Conservation (phyloP, 805 yeast species). For the Barnettozyma salicaria region DNA sequence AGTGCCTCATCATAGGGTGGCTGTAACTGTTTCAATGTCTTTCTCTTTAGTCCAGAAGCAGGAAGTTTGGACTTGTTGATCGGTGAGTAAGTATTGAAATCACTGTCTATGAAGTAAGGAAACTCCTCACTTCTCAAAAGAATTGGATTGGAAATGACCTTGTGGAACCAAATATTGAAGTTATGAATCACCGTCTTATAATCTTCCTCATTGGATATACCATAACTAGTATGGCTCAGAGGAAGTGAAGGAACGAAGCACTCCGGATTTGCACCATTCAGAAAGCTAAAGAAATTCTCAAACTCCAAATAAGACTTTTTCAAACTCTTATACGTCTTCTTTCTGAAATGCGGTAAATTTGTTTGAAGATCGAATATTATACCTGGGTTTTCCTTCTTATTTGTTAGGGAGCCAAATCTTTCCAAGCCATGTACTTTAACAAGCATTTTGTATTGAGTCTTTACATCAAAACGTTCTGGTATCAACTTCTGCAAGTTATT, state of each 20-base stretch:
- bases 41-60: constrained; percentile 83
- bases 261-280: constrained; percentile 79
- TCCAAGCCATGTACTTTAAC: constrained; percentile 67
- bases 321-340: constrained; percentile 59
- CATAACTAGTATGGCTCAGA: constrained; percentile 64
- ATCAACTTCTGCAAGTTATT: constrained; percentile 12
- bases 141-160: constrained; percentile 71
- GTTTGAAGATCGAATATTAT: constrained; percentile 63
- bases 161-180: constrained; percentile 82
- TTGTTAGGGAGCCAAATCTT: constrained; percentile 43
- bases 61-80: constrained; percentile 51
- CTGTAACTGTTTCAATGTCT: constrained; percentile 84
- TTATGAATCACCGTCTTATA: constrained; percentile 45
- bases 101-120: constrained; percentile 75
- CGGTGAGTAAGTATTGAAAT: constrained; percentile 47
- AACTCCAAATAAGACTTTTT: constrained; percentile 80
- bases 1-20: constrained; percentile 86
- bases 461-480: constrained; percentile 24
- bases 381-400: constrained; percentile 72
- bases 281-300: constrained; percentile 65
- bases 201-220: constrained; percentile 82
- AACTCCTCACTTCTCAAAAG: constrained; percentile 83
- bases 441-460: constrained; percentile 35
- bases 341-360: constrained; percentile 73
- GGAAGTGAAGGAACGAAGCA: constrained; percentile 92